Evolutionary conservation across 2,329 filamentous ascomycete species (phyloP), one percentile per base, ranked within the genome.

Genomic region (Pseudomassariella vexata): DNA sequence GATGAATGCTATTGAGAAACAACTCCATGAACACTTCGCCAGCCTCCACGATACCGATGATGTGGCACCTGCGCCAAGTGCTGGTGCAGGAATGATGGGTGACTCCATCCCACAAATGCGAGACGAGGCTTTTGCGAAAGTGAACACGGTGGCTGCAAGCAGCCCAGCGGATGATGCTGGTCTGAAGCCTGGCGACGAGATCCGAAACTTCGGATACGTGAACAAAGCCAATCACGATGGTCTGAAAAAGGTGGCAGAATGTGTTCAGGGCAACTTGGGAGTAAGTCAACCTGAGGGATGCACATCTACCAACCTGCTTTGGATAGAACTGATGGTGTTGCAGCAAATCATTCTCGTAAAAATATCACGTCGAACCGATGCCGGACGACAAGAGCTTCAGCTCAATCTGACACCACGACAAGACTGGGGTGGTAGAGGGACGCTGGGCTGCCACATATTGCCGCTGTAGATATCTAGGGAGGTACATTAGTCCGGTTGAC

Each of bases 21-120:
- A 80, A 28, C 72, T 98, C n/a, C 87, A 96, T 53, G 80, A 84
- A 44, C 84, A 92, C 53, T 95, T 96, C 56, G 88, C 87, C n/a
- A 77, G 64, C 39, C 56, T 85, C 25, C 70, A 73, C 41, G 68
- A 76, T 39, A 62, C 65, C 17, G 62, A 70, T 32, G 58, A 64
- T 28, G 53, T 48, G 30, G 32, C 49, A n/a, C 42, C 52, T 19
- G 41, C 39, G 35, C 27, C 37, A 21, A 39, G 33, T 40, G 46
- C 24, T 42, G 40, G 40, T 37, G 40, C 45, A 24, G 41, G 44
- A 20, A 36, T 54, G 32, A 50, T 48, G 36, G 52, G 43, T 44
- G 55, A 59, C 48, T 58, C 48, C 15, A 47, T 55, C 12, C 58
- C 50, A 19, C 53, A 51, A 32, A 54, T 39, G 8, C 40, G 61